These are phyloP conservation scores for Teratosphaeria nubilosa DNA, from an alignment of 2,329 filamentous ascomycete genomes.

Conservation along the genomic window DNA sequence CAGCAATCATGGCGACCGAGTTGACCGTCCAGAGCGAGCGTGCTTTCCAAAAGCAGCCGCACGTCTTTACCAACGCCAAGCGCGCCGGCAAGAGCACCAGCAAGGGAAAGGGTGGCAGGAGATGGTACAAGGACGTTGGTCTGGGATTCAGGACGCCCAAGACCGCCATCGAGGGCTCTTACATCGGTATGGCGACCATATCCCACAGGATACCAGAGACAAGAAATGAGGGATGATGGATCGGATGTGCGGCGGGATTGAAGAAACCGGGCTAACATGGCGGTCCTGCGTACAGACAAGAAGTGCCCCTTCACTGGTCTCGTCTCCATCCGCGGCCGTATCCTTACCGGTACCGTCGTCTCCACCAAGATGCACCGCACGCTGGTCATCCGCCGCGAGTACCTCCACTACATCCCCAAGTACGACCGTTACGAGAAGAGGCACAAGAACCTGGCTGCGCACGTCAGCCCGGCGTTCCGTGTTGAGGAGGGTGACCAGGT, in stretches of 20 bases:
- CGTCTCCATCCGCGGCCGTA: conserved; percentile 99
- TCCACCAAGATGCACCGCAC: conserved; percentile 99
- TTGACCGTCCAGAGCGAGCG: conserved; percentile 99
- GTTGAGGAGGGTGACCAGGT: conserved; percentile 99
- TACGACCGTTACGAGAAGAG: conserved; percentile 99
- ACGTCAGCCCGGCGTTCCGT: conserved; percentile 99
- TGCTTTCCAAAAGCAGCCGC: conserved; percentile 99
- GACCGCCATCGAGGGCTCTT: conserved; percentile 95
- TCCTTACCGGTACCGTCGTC: conserved; percentile 96
- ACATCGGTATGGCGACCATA: conserved; percentile 70
- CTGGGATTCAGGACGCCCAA: conserved; percentile 98
- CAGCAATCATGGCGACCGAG: conserved; percentile 85
- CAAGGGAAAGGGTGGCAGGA: conserved; percentile 83
- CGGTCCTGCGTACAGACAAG: conserved; percentile 62
- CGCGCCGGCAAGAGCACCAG: conserved; percentile 67
- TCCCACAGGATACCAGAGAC: no score
- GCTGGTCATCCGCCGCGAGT: conserved; percentile 97
- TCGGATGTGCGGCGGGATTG: background rate
- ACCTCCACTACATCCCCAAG: conserved; percentile 99
- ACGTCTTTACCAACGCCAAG: conserved; percentile 99
- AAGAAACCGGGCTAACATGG: background rate
- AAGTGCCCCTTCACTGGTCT: conserved; percentile 99
- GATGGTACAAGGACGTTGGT: conserved; percentile 99
- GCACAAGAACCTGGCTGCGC: conserved; percentile 99
- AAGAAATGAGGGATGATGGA: background rate